phyloP scores from a whole-genome alignment of 106 monocot genomes.

The Dendrobium nobile region DNA sequence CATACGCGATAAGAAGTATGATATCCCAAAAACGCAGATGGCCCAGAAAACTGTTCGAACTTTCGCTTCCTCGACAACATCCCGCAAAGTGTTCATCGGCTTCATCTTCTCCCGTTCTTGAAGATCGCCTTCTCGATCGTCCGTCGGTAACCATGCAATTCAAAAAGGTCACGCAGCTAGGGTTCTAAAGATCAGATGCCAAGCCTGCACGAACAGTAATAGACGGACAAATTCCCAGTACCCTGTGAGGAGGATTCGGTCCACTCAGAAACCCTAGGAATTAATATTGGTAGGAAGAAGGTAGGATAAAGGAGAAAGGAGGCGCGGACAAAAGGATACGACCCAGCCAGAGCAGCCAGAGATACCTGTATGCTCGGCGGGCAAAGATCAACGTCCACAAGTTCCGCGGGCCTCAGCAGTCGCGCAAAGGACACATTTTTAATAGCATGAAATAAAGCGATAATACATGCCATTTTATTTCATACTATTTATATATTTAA shows the following conservation, averaged over 20 bases:
- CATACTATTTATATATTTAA: too few relatives aligned
- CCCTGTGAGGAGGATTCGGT: background rate
- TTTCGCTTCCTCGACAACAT: constrained; percentile 57
- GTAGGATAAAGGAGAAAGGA: background rate
- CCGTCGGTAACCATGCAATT: background rate
- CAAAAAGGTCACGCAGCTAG: constrained; percentile 3
- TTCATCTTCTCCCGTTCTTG: constrained; percentile 12
- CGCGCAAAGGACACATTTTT: too few relatives aligned
- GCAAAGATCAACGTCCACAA: background rate
- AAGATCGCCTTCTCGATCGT: background rate
- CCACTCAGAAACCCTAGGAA: background rate
- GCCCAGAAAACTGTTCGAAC: constrained; percentile 43
- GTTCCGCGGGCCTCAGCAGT: background rate
- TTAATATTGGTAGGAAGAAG: background rate
- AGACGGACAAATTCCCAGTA: background rate
- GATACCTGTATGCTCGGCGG: background rate
- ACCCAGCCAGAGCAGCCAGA: background rate
- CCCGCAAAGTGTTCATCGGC: constrained; percentile 36
- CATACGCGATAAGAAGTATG: constrained; percentile 62
- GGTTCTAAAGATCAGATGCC: background rate
- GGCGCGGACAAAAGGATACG: background rate
- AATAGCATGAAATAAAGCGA: too few relatives aligned
- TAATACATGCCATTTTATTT: too few relatives aligned
- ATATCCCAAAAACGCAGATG: constrained; percentile 54
- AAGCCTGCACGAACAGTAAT: background rate